Evolutionary conservation across 805 yeast genomes (phyloP).

Genomic region (Wickerhamiella vanderwaltii): DNA sequence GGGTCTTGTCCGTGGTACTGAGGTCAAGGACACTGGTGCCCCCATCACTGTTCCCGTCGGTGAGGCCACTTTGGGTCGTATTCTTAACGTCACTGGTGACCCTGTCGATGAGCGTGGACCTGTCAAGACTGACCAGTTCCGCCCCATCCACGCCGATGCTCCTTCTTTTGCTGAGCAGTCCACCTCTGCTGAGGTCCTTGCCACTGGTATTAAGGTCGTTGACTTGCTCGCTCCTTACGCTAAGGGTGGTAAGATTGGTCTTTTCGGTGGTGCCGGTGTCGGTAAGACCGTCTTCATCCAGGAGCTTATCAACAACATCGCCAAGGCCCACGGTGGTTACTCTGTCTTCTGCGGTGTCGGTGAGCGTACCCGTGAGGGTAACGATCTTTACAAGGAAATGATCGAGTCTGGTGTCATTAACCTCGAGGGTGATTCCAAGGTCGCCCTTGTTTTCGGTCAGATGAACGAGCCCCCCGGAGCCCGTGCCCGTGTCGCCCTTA

Average conservation of each 20-base stretch:
- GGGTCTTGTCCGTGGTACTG: slow-evolving; percentile 97
- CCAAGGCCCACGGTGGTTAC: slow-evolving; percentile 99
- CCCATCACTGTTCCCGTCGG: slow-evolving; percentile 99
- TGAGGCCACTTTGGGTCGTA: slow-evolving; percentile 97
- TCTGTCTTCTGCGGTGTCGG: slow-evolving; percentile 99
- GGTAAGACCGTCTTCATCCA: slow-evolving; percentile 99
- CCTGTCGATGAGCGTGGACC: slow-evolving; percentile 99
- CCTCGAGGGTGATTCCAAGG: slow-evolving; percentile 99
- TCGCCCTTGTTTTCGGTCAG: slow-evolving; percentile 98
- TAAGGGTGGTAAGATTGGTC: slow-evolving; percentile 99
- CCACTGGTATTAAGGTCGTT: slow-evolving; percentile 99
- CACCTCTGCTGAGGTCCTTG: slow-evolving; percentile 94
- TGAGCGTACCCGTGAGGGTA: slow-evolving; percentile 99
- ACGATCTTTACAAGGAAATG: slow-evolving; percentile 99
- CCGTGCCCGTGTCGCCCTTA: slow-evolving; percentile 99
- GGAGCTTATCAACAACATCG: slow-evolving; percentile 98
- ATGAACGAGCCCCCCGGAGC: slow-evolving; percentile 99
- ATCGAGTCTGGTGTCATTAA: slow-evolving; percentile 99
- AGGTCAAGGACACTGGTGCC: slow-evolving; percentile 88
- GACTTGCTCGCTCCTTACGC: slow-evolving; percentile 99
- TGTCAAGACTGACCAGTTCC: slow-evolving; percentile 77
- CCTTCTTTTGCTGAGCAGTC: slow-evolving; percentile 95
- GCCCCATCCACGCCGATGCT: slow-evolving; percentile 98
- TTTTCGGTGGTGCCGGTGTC: slow-evolving; percentile 99
- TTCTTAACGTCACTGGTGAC: slow-evolving; percentile 94